These are phyloP conservation scores for Bacterosira constricta DNA, from an alignment of 108 stramenopile genomes.

Conservation along the genomic window DNA sequence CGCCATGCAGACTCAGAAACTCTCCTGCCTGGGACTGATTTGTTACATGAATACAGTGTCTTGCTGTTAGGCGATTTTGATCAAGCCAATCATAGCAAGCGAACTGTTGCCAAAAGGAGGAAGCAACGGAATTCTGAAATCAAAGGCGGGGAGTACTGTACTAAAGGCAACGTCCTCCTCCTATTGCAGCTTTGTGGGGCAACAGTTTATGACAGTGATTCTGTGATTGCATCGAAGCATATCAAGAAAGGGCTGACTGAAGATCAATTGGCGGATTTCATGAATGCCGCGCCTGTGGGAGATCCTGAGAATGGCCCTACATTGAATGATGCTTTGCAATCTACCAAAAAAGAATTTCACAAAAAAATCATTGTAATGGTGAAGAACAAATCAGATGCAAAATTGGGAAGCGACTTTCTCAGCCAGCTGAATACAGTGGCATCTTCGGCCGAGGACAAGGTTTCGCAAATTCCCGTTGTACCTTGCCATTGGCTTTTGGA, in stretches of 20 bases:
- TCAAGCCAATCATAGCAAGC: conserved; percentile 12
- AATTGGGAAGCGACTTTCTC: conserved; percentile 35
- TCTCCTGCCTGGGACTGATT: conserved; percentile 25
- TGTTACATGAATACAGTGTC: conserved; percentile 39
- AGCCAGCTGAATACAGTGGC: conserved; percentile 6
- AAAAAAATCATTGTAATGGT: conserved; percentile 27
- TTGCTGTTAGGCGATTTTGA: conserved; percentile 51
- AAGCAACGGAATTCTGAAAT: conserved; percentile 7
- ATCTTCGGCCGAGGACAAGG: neutral
- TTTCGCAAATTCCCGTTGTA: conserved; percentile 15
- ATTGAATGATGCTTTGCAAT: conserved; percentile 11
- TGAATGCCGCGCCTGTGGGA: conserved; percentile 12
- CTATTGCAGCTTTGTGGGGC: conserved; percentile 56
- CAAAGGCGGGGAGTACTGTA: conserved; percentile 14
- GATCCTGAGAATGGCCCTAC: neutral
- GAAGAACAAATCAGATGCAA: conserved; percentile 20
- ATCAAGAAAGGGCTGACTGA: conserved; percentile 19
- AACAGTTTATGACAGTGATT: conserved; percentile 31
- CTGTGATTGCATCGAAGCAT: conserved; percentile 11
- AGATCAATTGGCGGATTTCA: conserved; percentile 1
- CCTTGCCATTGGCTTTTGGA: conserved; percentile 52
- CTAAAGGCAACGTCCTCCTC: conserved; percentile 25
- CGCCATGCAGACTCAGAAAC: conserved; percentile 8
- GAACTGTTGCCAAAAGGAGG: conserved; percentile 11
- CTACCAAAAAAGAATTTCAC: neutral